phyloP scores from a whole-genome alignment of 495 filamentous ascomycete genomes.

The Echria macrotheca region DNA sequence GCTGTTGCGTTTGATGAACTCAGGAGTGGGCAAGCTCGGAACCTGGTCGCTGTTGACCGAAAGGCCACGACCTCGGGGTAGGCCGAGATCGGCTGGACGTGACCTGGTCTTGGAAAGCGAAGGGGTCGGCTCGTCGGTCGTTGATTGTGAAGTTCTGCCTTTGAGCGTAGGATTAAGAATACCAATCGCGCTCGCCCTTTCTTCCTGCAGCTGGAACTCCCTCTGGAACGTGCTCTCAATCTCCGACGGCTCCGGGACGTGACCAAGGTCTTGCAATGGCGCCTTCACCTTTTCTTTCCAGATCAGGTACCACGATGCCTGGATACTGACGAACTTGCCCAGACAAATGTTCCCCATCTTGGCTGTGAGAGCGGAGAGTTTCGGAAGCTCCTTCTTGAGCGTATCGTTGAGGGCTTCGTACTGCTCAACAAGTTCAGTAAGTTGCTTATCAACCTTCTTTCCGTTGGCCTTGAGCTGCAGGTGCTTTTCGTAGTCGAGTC shows the following conservation, averaged over 20 bases:
- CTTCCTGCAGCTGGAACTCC: slow-evolving; percentile 62
- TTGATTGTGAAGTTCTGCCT: slow-evolving; percentile 41
- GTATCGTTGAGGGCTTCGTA: slow-evolving; percentile 87
- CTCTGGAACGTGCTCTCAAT: slow-evolving; percentile 66
- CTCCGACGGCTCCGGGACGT: slow-evolving; percentile 60
- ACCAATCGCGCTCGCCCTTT: slow-evolving; percentile 42
- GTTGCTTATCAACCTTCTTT: slow-evolving; percentile 74
- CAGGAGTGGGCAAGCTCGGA: slow-evolving; percentile 54
- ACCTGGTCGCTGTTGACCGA: slow-evolving; percentile 59
- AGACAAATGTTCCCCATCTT: slow-evolving; percentile 75
- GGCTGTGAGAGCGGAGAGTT: slow-evolving; percentile 71
- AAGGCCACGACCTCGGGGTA: slow-evolving; percentile 43
- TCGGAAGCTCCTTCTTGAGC: slow-evolving; percentile 86
- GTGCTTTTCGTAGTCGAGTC: slow-evolving; percentile 75
- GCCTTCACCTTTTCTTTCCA: slow-evolving; percentile 75
- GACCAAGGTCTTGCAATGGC: slow-evolving; percentile 57
- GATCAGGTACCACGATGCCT: slow-evolving; percentile 69
- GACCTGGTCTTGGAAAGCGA: slow-evolving; percentile 34
- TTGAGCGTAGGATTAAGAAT: slow-evolving; percentile 44
- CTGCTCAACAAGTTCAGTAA: slow-evolving; percentile 73
- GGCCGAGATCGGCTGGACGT: slow-evolving; percentile 33
- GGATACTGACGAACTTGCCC: slow-evolving; percentile 73
- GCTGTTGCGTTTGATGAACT: slow-evolving; percentile 51
- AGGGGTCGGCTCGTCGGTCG: slow-evolving; percentile 37
- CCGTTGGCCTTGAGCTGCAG: slow-evolving; percentile 58